Evolutionary conservation across 73 alveolate genomes (phyloP).

Genomic region (Tetrahymena malaccensis): DNA sequence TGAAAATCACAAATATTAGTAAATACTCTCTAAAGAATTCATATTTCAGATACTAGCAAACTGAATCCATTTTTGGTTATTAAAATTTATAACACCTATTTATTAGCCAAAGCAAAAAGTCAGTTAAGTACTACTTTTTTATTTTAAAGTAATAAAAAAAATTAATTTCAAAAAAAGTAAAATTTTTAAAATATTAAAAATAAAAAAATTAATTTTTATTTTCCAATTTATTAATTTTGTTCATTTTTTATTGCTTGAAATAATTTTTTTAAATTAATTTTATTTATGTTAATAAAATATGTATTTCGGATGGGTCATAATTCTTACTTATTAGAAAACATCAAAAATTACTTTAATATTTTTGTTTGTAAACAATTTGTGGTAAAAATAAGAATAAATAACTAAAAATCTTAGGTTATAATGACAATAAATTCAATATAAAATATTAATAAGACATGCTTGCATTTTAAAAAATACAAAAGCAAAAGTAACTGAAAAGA

Average conservation of each 20-base stretch:
- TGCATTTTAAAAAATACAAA: neutral
- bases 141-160: too few relatives aligned
- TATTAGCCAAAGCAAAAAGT: neutral
- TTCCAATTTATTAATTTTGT: too few relatives aligned
- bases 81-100: too few relatives aligned
- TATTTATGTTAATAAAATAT: too few relatives aligned
- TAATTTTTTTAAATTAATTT: too few relatives aligned
- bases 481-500: neutral
- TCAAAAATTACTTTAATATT: neutral
- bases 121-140: neutral
- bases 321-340: neutral
- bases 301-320: too few relatives aligned
- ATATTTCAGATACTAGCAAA: neutral
- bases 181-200: too few relatives aligned
- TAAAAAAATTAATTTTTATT: too few relatives aligned
- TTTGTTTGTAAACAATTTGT: neutral
- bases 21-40: neutral
- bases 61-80: neutral
- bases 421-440: neutral
- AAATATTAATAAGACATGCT: neutral
- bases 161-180: too few relatives aligned
- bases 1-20: neutral
- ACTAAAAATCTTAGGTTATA: neutral
- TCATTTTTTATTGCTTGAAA: too few relatives aligned
- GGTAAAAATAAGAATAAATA: neutral